A percentile compares a stretch with the other conserved stretches of the same genome.
Evolutionary conservation across 495 filamentous ascomycete genomes (phyloP).

Genomic region (Daldinia vernicosa): DNA sequence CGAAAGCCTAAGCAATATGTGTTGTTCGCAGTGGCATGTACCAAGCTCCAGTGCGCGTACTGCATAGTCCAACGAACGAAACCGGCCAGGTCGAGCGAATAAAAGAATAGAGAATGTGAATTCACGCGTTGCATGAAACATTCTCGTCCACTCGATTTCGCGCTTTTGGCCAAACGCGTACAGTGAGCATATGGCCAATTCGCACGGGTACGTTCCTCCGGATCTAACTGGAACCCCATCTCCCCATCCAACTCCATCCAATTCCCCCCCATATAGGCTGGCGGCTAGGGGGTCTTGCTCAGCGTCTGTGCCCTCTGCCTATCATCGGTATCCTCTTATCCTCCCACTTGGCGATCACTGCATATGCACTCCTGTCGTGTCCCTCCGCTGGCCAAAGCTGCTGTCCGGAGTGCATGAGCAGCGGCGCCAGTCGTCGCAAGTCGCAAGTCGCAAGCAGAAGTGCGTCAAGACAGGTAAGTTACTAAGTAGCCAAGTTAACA

Average conservation of each 20-base stretch:
- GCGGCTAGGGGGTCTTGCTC: slow-evolving; percentile 20
- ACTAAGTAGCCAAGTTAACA: slow-evolving; percentile 14
- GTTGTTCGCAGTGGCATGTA: slow-evolving; percentile 20
- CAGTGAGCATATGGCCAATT: slow-evolving; percentile 23
- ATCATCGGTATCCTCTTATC: slow-evolving; percentile 24
- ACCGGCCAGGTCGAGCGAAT: slow-evolving; percentile 19
- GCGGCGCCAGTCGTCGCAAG: slow-evolving; percentile 20
- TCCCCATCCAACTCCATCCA: slow-evolving; percentile 6
- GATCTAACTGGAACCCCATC: slow-evolving; percentile 23
- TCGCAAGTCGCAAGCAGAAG: slow-evolving; percentile 30
- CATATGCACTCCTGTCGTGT: slow-evolving; percentile 52
- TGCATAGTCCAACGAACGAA: slow-evolving; percentile 31
- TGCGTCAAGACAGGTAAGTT: slow-evolving; percentile 9
- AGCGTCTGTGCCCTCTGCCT: slow-evolving; percentile 28
- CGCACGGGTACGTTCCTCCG: slow-evolving; percentile 17
- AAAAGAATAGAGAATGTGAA: slow-evolving; percentile 29
- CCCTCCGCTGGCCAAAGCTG: slow-evolving; percentile 47
- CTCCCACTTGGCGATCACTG: slow-evolving; percentile 46
- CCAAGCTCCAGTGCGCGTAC: slow-evolving; percentile 5
- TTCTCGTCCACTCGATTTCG: slow-evolving; percentile 42
- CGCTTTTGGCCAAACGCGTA: slow-evolving; percentile 43
- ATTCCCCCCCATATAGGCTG: neutral
- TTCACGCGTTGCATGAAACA: slow-evolving; percentile 37
- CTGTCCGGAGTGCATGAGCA: slow-evolving; percentile 48
- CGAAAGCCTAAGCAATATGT: slow-evolving; percentile 27